These are phyloP conservation scores for Penicillium flavigenum DNA, from an alignment of 495 filamentous ascomycete species.

Conservation along the genomic window DNA sequence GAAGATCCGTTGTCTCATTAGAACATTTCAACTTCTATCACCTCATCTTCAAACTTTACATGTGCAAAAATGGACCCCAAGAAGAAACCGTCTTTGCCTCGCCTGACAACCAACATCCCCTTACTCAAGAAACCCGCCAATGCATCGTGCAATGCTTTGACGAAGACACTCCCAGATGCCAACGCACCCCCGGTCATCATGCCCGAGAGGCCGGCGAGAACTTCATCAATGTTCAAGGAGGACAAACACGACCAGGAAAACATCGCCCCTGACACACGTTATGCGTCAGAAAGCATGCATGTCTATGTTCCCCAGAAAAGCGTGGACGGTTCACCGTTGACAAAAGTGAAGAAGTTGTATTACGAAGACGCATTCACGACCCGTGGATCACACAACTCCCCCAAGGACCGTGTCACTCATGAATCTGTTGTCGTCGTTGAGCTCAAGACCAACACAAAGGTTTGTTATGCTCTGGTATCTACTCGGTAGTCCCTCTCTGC, in stretches of 20 bases:
- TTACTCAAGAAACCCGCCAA: not conserved
- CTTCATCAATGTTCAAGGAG: slow-evolving; percentile 31
- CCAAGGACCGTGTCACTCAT: slow-evolving; percentile 57
- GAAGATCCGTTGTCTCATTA: not conserved
- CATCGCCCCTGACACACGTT: slow-evolving; percentile 8
- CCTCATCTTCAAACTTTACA: not conserved
- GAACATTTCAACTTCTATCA: not conserved
- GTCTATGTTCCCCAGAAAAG: slow-evolving; percentile 14
- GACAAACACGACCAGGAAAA: slow-evolving; percentile 30
- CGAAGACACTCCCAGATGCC: not conserved
- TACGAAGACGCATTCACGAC: slow-evolving; percentile 61
- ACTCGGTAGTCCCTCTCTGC: slow-evolving; percentile 4
- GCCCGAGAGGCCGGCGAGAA: slow-evolving; percentile 8
- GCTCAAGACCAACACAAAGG: slow-evolving; percentile 79
- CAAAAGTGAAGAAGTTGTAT: slow-evolving; percentile 48
- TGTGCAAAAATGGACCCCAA: slow-evolving; percentile 17
- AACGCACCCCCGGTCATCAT: slow-evolving; percentile 1
- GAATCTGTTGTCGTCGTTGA: slow-evolving; percentile 77
- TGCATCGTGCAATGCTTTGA: slow-evolving; percentile 3
- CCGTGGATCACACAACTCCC: slow-evolving; percentile 50
- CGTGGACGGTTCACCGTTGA: slow-evolving; percentile 24
- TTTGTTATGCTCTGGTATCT: slow-evolving; percentile 39
- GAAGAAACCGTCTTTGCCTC: slow-evolving; percentile 20
- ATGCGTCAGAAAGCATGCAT: slow-evolving; percentile 18
- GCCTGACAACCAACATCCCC: slow-evolving; percentile 17